Percentiles rank a stretch among this genome's conserved stretches.
phyloP scores from a whole-genome alignment of 2,329 filamentous ascomycete genomes.

The Ambrosiella beaveri region DNA sequence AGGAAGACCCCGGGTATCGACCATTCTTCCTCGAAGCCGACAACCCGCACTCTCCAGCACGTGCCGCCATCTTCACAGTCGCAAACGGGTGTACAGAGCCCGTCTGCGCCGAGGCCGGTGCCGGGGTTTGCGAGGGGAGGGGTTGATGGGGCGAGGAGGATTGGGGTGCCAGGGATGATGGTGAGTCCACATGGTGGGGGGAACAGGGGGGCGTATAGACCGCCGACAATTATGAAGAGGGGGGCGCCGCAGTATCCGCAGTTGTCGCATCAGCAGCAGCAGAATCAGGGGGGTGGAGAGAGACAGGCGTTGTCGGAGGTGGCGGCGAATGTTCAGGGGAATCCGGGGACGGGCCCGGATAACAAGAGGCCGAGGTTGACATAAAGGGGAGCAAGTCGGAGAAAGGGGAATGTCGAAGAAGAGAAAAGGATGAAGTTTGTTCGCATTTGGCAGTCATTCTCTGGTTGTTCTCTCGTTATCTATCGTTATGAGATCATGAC shows the following conservation, averaged over 20 bases:
- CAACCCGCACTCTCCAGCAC: slow-evolving; percentile 41
- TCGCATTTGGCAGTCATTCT: not conserved
- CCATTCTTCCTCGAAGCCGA: slow-evolving; percentile 57
- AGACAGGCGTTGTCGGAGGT: slow-evolving; percentile 35
- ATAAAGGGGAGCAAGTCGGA: slow-evolving; percentile 14
- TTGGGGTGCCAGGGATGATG: slow-evolving; percentile 36
- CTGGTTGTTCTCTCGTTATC: not conserved
- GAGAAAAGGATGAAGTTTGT: not conserved
- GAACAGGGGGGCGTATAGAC: slow-evolving; percentile 41
- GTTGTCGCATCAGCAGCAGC: slow-evolving; percentile 15
- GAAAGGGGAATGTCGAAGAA: too few species aligned
- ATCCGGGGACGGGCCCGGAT: slow-evolving; percentile 14
- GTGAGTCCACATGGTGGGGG: slow-evolving; percentile 24
- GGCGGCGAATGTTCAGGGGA: slow-evolving; percentile 25
- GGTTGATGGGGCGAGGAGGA: slow-evolving; percentile 22
- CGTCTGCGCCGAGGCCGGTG: slow-evolving; percentile 19
- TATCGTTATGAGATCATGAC: not conserved
- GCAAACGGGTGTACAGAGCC: slow-evolving; percentile 14
- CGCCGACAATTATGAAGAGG: slow-evolving; percentile 38
- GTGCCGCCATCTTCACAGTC: slow-evolving; percentile 25
- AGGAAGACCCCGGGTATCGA: slow-evolving; percentile 79
- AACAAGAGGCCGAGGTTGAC: slow-evolving; percentile 34
- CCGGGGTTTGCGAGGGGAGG: slow-evolving; percentile 18
- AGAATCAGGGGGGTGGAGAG: slow-evolving; percentile 10
- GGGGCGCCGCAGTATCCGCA: slow-evolving; percentile 15